Evolutionary conservation across 78 protist genomes (phyloP).

Genomic region (Bodo saltans): DNA sequence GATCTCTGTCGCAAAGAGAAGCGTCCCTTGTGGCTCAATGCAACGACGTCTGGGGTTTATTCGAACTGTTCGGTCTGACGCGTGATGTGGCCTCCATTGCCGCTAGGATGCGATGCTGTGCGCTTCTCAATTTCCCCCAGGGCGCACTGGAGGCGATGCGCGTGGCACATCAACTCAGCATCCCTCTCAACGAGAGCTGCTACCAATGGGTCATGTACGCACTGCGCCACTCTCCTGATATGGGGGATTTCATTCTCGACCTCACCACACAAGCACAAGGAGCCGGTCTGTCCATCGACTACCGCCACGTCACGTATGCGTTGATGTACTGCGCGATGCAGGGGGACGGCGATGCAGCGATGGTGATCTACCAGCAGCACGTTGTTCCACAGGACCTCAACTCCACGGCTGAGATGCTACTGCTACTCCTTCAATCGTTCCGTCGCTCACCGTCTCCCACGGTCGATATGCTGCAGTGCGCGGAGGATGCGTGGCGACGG

Average conservation of each 20-base stretch:
- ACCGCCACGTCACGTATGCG: neutral
- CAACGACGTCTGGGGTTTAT: too few species aligned
- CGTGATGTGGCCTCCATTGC: too few species aligned
- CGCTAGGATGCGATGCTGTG: too few species aligned
- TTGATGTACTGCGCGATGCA: neutral
- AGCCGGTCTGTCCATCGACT: neutral
- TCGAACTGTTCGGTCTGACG: too few species aligned
- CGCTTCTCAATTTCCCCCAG: too few species aligned
- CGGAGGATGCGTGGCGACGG: neutral
- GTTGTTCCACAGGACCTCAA: neutral
- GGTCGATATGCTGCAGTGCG: neutral
- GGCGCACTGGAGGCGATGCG: too few species aligned
- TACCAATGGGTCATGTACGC: neutral
- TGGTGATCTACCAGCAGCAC: neutral
- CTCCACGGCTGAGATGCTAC: neutral
- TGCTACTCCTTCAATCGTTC: neutral
- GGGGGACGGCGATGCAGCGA: neutral
- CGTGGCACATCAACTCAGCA: too few species aligned
- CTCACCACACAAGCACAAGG: neutral
- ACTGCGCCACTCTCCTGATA: neutral
- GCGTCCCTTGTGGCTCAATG: too few species aligned
- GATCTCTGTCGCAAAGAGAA: too few species aligned
- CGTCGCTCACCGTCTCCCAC: neutral
- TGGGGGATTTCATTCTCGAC: neutral
- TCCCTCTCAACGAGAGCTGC: neutral